A percentile compares a stretch with the other conserved stretches of the same genome.
Conservation (phyloP, 2,329 filamentous ascomycete species). For the Amesomyces nigricolor region DNA sequence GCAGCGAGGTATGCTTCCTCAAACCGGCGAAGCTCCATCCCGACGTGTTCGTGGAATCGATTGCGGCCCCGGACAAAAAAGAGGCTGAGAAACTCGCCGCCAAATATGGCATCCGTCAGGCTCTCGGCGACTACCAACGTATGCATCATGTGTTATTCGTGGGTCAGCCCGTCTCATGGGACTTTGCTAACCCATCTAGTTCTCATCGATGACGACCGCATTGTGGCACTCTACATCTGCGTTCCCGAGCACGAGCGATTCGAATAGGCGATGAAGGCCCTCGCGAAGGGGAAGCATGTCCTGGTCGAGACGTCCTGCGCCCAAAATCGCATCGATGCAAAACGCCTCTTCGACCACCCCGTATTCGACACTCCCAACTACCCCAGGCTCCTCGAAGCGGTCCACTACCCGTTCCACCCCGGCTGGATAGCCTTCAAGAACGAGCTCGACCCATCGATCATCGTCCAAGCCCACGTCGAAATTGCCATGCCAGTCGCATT, state of each 20-base stretch:
- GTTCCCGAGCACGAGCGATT: constrained; percentile 40
- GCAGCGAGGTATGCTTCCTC: constrained; percentile 40
- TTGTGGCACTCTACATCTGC: constrained; percentile 48
- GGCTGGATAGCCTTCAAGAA: constrained; percentile 39
- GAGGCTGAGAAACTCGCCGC: constrained; percentile 46
- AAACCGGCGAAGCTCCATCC: constrained; percentile 47
- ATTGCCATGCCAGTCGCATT: constrained; percentile 21
- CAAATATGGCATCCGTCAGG: constrained; percentile 46
- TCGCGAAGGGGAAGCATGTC: constrained; percentile 49
- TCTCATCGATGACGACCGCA: constrained; percentile 37
- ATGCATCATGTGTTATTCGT: constrained; percentile 1
- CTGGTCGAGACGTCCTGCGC: constrained; percentile 49
- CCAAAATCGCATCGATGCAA: constrained; percentile 42
- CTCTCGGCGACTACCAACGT: constrained; percentile 46
- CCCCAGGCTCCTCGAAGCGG: constrained; percentile 48
- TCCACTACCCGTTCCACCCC: constrained; percentile 48
- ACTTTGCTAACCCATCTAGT: constrained; percentile 23
- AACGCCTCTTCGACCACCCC: constrained; percentile 38
- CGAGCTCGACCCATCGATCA: constrained; percentile 34
- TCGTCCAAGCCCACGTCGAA: constrained; percentile 32
- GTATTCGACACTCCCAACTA: constrained; percentile 30
- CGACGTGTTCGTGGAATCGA: constrained; percentile 46
- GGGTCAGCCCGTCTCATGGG: no score
- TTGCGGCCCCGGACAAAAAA: constrained; percentile 45
- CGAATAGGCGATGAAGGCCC: constrained; percentile 44